Percentiles rank a stretch among this genome's conserved stretches.
phyloP scores from a whole-genome alignment of 2,329 filamentous ascomycete species.

The Neofusicoccum cordaticola region DNA sequence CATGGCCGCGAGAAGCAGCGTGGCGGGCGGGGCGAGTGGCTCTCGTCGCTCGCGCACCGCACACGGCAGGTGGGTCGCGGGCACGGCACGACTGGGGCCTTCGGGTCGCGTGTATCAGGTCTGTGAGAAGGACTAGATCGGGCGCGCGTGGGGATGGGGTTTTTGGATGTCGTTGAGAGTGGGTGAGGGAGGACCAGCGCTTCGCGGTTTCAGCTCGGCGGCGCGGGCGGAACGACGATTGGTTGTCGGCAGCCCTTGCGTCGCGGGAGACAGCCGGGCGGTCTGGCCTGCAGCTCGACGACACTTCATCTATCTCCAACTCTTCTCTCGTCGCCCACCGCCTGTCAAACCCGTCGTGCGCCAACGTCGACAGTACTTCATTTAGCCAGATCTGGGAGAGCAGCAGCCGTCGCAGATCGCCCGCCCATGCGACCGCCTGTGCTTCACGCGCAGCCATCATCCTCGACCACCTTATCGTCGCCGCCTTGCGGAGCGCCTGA shows the following conservation, averaged over 20 bases:
- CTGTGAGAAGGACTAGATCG: not conserved
- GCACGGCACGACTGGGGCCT: not conserved
- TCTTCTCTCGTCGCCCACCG: not conserved
- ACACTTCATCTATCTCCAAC: conserved; percentile 2
- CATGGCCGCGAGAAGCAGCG: not conserved
- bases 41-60: not conserved
- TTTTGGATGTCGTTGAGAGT: conserved; percentile 4
- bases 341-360: conserved; percentile 4
- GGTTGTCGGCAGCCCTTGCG: not conserved
- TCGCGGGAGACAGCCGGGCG: not conserved
- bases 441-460: not conserved
- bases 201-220: conserved; percentile 9
- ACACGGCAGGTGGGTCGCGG: not conserved
- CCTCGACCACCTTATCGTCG: not conserved
- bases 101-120: conserved; percentile 4
- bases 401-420: not conserved
- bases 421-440: not conserved
- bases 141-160: not conserved
- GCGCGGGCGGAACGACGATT: not conserved
- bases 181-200: conserved; percentile 8
- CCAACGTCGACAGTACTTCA: not conserved
- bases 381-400: not conserved
- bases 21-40: conserved; percentile 8
- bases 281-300: not conserved
- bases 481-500: not conserved